Percentiles rank a stretch among this genome's conserved stretches.
phyloP scores from a whole-genome alignment of 305 asterid genomes.

The Fraxinus velutina region DNA sequence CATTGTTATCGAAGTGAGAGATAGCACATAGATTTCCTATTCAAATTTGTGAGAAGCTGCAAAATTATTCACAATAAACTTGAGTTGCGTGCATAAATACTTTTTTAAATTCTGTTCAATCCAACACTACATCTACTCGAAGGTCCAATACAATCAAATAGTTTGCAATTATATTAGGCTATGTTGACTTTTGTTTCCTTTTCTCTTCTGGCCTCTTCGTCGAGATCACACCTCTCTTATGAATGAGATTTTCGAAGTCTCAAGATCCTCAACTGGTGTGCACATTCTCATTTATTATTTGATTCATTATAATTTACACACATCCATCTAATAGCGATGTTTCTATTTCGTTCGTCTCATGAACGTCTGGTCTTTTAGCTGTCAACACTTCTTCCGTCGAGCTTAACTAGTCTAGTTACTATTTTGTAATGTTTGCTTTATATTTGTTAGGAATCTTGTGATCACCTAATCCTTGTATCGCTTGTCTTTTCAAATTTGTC shows the following conservation, averaged over 20 bases:
- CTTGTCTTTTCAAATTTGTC: neutral
- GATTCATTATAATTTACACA: neutral
- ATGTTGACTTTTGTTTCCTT: neutral
- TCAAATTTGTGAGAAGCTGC: conserved; percentile 11
- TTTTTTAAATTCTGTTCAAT: neutral
- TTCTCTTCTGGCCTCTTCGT: neutral
- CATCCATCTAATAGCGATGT: neutral
- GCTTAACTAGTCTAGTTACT: neutral
- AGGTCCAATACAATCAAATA: neutral
- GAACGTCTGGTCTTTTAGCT: neutral
- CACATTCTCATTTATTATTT: neutral
- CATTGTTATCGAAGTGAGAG: neutral
- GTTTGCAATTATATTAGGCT: neutral
- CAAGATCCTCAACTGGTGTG: neutral
- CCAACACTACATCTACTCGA: neutral
- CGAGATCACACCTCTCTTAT: neutral
- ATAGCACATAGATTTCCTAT: neutral
- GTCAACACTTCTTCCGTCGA: neutral
- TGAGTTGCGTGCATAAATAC: neutral
- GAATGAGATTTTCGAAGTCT: neutral
- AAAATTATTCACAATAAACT: conserved; percentile 1
- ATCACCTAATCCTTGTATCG: neutral
- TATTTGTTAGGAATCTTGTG: neutral
- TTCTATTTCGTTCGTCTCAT: neutral
- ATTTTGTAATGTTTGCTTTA: neutral